phyloP scores from a whole-genome alignment of 1,139 yeast species.

The Zhuliangozyma blackwelliae region DNA sequence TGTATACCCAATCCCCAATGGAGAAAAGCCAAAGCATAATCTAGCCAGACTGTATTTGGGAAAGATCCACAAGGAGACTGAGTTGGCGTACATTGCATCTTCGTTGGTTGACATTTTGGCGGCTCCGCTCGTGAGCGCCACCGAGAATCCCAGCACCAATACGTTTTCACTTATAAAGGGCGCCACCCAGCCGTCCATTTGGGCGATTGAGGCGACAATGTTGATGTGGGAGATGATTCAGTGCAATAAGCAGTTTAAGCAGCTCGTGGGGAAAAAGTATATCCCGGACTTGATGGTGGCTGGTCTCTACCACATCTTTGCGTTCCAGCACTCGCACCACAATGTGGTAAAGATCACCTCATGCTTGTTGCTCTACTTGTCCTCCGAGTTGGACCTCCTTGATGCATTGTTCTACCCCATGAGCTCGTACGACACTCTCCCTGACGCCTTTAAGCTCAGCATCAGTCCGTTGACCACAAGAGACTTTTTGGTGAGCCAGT shows the following conservation, averaged over 20 bases:
- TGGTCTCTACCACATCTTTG: slow-evolving; percentile 54
- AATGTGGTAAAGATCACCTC: slow-evolving; percentile 57
- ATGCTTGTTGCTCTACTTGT: slow-evolving; percentile 56
- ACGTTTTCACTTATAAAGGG: slow-evolving; percentile 15
- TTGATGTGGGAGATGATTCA: slow-evolving; percentile 75
- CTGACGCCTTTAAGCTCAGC: slow-evolving; percentile 39
- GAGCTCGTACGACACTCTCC: slow-evolving; percentile 40
- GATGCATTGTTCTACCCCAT: slow-evolving; percentile 39
- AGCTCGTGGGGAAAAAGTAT: slow-evolving; percentile 43
- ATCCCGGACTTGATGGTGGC: slow-evolving; percentile 53
- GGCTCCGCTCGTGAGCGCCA: slow-evolving; percentile 29
- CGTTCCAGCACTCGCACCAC: slow-evolving; percentile 33
- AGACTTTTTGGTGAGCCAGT: slow-evolving; percentile 56
- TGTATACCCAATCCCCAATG: slow-evolving; percentile 53
- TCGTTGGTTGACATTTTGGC: slow-evolving; percentile 46
- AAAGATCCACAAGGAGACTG: slow-evolving; percentile 50
- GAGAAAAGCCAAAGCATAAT: slow-evolving; percentile 22
- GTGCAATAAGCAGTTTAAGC: slow-evolving; percentile 56
- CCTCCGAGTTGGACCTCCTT: slow-evolving; percentile 44
- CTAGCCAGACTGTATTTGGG: slow-evolving; percentile 50
- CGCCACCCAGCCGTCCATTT: slow-evolving; percentile 35
- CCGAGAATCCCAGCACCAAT: slow-evolving; percentile 12
- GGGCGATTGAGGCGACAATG: slow-evolving; percentile 56
- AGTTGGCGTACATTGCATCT: slow-evolving; percentile 43
- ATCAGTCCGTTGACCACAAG: slow-evolving; percentile 47